Base-by-base conservation (phyloP, 192 early-diverging fungal species). In the Backusella parvicylindrica region DNA sequence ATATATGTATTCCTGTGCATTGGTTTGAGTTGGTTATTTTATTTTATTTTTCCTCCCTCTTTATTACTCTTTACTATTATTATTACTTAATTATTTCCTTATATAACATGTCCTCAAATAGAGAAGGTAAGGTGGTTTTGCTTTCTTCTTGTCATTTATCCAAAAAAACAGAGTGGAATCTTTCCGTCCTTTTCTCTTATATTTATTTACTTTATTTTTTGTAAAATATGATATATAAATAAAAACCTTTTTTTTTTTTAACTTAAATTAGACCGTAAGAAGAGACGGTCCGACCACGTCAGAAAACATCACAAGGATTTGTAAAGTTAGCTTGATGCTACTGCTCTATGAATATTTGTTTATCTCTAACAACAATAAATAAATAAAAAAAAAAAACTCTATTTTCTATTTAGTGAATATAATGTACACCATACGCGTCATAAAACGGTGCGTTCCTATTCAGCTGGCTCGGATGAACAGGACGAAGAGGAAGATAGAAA, bases 401-500 rank as follows among this genome's bases (percentile, higher is more conserved):
- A n/a, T n/a, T n/a, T n/a, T n/a, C n/a, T n/a, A 8, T 50, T 7
- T 60, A 60, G 53, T 60, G 53, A 60, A 23, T 60, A 60, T 28
- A 60, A 60, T 13, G 21, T 60, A 3, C 53, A 60, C 23, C 53
- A 60, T 28, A 60, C 53, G 53, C 53, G 53, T 60, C 53, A 60
- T n/a, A 60, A 60, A 28, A 26, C 53, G 11, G 53, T 28, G 2
- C 33, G 74, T 23, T 75, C 40, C 3, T 68, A 68, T 65, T 75
- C 74, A 33, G 31, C 63, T 9, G 72, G 63, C 16, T 75, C 74
- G 12, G 66, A 64, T 0, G 36, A 32, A 13, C 71, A 69, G 5
- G 75, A 72, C 40, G 93, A 93, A 28, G 97, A 97, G 80, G 96
- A 97, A 77, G 95, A 97, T 77, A 84, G 88, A 38, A 89, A 92